Base-by-base conservation (phyloP, 805 yeast species). In the Starmerella lactis-condensi region DNA sequence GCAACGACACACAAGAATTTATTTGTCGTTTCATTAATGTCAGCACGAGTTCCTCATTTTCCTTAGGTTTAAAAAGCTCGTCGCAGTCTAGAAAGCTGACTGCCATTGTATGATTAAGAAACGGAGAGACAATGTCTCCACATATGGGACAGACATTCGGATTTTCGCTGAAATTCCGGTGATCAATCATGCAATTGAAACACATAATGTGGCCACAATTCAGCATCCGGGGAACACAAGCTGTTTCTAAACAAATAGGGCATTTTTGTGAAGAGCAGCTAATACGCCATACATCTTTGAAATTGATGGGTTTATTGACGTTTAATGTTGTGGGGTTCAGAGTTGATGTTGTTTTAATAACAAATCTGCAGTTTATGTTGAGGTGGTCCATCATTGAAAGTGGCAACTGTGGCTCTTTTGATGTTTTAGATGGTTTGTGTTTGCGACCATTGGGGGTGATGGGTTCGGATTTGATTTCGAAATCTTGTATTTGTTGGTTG, bases 201-300 rank as follows among this genome's bases (percentile, higher is more conserved):
- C 99, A 89, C 46, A 89, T 69, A 11, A 82, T 64, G 49, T 89
- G 99, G 4, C 99, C 98, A 57, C 99, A 89, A 9, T 72, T 65
- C 18, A 81, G 72, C 96, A 89, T 91, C 33, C 96, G 60, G 2
- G 98, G 95, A 0, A 95, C 94, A 12, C 76, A 67, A 10, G 89
- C 77, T 10, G 71, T 72, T 30, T 79, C 64, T 10, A 89, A 58
- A 51, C 99, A 89, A 17, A 89, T 85, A 0, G 98, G 96, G 49
- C 99, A 89, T 23, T 72, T 71, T 16, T 61, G 51, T 1, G 75
- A 73, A 37, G 64, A 67, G 10, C 85, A 75, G 1, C 70, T 73
- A n/a, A 85, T 79, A 29, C 93, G 60, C 20, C 74, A 51, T 4
- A 89, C 69, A 23, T 66, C 60, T 3, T 60, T 58, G 36, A 67